Base-by-base conservation (phyloP, 176 grass and related monocot genomes). In the Avena eriantha region DNA sequence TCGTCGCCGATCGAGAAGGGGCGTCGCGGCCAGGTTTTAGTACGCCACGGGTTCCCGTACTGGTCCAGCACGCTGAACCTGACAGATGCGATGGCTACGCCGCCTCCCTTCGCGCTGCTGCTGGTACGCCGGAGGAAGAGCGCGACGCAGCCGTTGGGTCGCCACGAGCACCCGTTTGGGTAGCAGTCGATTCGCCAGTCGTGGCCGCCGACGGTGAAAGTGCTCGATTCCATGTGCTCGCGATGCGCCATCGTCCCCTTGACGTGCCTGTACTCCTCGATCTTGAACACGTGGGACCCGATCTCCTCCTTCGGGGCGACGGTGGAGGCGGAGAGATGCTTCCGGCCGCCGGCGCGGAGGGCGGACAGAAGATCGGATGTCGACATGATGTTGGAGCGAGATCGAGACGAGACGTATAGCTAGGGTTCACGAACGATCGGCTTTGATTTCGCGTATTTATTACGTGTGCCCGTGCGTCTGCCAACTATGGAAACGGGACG, bases 121-220 rank as follows among this genome's bases (percentile, higher is more conserved):
- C 15, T n/a, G 68, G 70, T 73, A 14, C 70, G 70, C 11, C 43
- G 70, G 70, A 73, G 70, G 70, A 73, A 73, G 41, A 73, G 70
- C 21, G 70, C 47, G 41, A 73, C 1, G 16, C n/a, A 73, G 43
- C 70, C 43, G 70, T 13, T 48, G 70, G 43, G 70, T 14, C 41
- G 41, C 41, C 47, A 48, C 41, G n/a, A 21, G 70, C 41, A 73
- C 41, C 70, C 22, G 70, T 73, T 73, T 3, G 70, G 70, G 70
- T 73, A 73, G 41, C 70, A 73, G 11, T 73, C 70, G 70, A 73
- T 73, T 0, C 21, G 70, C 70, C 70, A 73, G 21, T 48, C 70
- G n/a, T 73, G 70, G 43, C 70, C 70, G n/a, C 70, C 70, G 70
- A 73, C 70, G 21, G 41, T 24, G 70, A 73, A 73, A 5, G 21